Base-by-base conservation (phyloP, 2,329 filamentous ascomycete genomes). In the Colletotrichum limetticola region DNA sequence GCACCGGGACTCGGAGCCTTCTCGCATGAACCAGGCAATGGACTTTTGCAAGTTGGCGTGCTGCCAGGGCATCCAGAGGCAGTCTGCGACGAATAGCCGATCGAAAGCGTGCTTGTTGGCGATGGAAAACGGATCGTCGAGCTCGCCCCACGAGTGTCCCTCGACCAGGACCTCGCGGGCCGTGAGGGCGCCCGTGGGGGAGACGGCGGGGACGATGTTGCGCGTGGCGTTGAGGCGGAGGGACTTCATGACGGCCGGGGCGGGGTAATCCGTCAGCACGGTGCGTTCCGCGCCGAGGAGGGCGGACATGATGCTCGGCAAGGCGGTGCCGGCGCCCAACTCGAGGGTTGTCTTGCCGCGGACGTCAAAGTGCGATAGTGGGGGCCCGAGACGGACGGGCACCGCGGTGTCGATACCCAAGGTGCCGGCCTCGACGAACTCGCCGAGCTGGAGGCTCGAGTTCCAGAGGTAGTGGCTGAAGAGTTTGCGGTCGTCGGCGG, bases 381-480 rank as follows among this genome's bases (percentile, higher is more conserved):
- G 60, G 1, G 77, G 75, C 8, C 66, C 74, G 19, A 71, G 30
- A 12, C 49, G n/a, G 30, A 42, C 26, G 12, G 59, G 55, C 16
- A 72, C 62, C 30, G 58, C 53, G 11, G 61, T 56, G 11, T 65
- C 66, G 7, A 80, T 56, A 16, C 76, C 76, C 26, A 88, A 76
- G 6, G 85, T 82, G 55, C 85, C 86, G 8, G 84, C 84, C 79
- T 91, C 89, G 68, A 91, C 82, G 32, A 90, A 82, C 80, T 90
- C 89, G 9, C 87, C 88, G 1, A 90, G 83, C 75, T 89, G 80
- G 60, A 91, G 80, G 22, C 85, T 86, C 7, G 92, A 86, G 81
- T 95, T 95, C 92, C 92, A 95, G 30, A 94, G 82, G 80, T 92
- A 94, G 79, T 95, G 92, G 74, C 91, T 90, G 79, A 94, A 94